Evolutionary conservation across 2,329 filamentous ascomycete genomes (phyloP), one percentile per base, ranked within the genome.

Genomic region (Akanthomyces lecanii): DNA sequence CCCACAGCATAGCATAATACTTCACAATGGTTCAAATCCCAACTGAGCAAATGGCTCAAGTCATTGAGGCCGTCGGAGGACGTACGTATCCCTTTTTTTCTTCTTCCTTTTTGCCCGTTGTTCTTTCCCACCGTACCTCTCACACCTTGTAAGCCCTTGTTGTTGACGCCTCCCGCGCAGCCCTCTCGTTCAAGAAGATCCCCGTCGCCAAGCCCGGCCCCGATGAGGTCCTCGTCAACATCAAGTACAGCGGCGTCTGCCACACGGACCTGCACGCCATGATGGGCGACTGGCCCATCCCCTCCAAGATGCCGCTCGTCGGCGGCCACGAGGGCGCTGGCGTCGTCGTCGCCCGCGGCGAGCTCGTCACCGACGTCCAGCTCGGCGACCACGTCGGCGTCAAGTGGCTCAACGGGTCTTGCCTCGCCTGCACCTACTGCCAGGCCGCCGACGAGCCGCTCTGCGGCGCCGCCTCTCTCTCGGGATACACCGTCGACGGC

Each of bases 321-420:
- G 93, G 93, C 73, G 92, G 92, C 54, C 88, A 88, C 76, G 85
- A 88, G 73, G 85, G 92, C 71, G 92, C 91, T 33, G 92, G 93
- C 73, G 77, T 93, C 57, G 90, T 97, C 44, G 92, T 97, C 40
- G 87, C 90, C 58, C 84, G 84, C 66, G 93, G 93, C 70, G 81
- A 89, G 21, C 84, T 96, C 42, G 92, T 95, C 67, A 78, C 83
- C 3, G 28, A 48, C 44, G 79, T 96, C 65, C 79, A 92, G 74
- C 81, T 97, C 70, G 93, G 93, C 69, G 92, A 96, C 72, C 81
- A 92, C 71, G 94, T 87, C 65, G 94, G 94, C 73, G 85, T 98
- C 77, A 97, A 92, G 81, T 97, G 92, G 92, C 82, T 97, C 72
- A 95, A 97, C 77, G 90, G 91, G 67, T 89, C 89, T 53, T 97